phyloP scores from a whole-genome alignment of 305 asterid genomes.

The Fraxinus sp. region DNA sequence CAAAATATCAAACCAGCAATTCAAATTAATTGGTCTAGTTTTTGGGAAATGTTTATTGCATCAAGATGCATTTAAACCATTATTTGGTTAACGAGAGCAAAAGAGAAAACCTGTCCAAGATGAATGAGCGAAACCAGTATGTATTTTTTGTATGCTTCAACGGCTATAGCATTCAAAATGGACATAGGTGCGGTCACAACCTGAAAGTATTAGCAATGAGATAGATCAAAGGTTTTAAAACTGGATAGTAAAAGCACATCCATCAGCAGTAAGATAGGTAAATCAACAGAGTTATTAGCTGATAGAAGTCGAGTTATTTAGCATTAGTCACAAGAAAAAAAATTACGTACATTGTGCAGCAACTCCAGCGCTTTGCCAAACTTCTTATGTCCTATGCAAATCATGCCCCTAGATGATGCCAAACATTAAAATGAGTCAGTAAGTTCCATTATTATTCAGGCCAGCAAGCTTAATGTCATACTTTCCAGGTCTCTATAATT shows the following conservation, averaged over 20 bases:
- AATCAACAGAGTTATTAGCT: background rate
- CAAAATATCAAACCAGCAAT: background rate
- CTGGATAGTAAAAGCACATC: background rate
- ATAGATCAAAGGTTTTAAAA: constrained; percentile 12
- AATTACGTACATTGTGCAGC: constrained; percentile 68
- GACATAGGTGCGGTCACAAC: constrained; percentile 97
- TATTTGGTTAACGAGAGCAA: constrained; percentile 3
- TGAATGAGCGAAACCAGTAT: constrained; percentile 86
- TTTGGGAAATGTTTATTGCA: background rate
- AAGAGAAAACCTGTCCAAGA: constrained; percentile 72
- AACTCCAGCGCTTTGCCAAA: constrained; percentile 84
- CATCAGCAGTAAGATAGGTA: background rate
- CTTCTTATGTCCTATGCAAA: constrained; percentile 87
- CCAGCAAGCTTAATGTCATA: constrained; percentile 16
- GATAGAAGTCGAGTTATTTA: background rate
- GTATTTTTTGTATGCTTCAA: constrained; percentile 96
- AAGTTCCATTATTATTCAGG: background rate
- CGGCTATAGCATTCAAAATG: constrained; percentile 70
- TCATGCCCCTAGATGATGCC: constrained; percentile 67
- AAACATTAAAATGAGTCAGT: constrained; percentile 31
- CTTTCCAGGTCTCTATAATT: background rate
- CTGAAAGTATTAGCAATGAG: constrained; percentile 39
- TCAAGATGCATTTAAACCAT: constrained; percentile 10
- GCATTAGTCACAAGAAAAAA: background rate
- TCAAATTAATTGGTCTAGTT: background rate